These are phyloP conservation scores for Diaporthe caulivora DNA, from an alignment of 2,329 filamentous ascomycete species.

Conservation along the genomic window DNA sequence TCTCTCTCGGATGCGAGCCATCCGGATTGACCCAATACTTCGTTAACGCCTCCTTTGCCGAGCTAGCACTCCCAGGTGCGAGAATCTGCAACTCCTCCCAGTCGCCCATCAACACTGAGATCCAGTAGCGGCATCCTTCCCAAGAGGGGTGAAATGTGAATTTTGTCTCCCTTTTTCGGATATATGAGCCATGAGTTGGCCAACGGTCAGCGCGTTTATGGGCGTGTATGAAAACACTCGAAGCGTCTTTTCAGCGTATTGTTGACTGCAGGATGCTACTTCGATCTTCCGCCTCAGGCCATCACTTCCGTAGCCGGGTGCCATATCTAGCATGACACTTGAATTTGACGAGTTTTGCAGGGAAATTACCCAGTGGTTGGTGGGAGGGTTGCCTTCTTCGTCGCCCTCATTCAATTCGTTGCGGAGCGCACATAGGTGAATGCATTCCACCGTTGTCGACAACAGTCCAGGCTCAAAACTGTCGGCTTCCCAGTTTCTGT, in stretches of 20 bases:
- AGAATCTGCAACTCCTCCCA: conserved; percentile 20
- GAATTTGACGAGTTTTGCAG: neutral
- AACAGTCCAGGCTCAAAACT: neutral
- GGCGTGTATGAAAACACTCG: neutral
- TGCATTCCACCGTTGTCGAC: neutral
- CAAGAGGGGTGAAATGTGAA: neutral
- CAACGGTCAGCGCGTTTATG: neutral
- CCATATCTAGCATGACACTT: conserved; percentile 22
- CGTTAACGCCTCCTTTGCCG: conserved; percentile 13
- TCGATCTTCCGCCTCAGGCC: conserved; percentile 15
- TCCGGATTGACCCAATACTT: conserved; percentile 22
- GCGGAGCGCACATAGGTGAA: conserved; percentile 9
- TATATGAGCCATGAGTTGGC: neutral
- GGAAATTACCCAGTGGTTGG: conserved; percentile 12
- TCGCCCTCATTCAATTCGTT: conserved; percentile 23
- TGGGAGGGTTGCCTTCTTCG: neutral
- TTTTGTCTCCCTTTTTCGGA: neutral
- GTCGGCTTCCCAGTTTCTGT: neutral
- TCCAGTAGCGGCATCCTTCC: conserved; percentile 28
- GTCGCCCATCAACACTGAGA: conserved; percentile 15
- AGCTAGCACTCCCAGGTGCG: neutral
- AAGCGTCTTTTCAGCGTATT: conserved; percentile 9
- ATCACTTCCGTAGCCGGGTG: conserved; percentile 1
- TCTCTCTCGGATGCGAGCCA: conserved; percentile 17
- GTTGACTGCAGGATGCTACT: neutral